Evolutionary conservation across 768 basidiomycete genomes (phyloP), one percentile per base, ranked within the genome.

Genomic region (Suillus tomentosus): DNA sequence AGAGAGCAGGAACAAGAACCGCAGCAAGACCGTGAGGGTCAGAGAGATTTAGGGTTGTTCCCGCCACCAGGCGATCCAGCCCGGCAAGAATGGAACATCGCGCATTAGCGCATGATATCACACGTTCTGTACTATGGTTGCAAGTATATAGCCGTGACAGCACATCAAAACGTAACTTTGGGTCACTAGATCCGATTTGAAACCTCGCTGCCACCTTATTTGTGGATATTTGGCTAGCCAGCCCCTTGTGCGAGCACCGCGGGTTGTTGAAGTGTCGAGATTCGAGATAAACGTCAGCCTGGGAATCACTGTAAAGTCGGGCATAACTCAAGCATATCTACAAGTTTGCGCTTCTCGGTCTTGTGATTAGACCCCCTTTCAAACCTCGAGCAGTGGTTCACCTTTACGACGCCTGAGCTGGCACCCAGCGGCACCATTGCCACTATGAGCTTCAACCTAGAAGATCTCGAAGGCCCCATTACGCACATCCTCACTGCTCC

Each of bases 401-500:
- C 39, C 39, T 10, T 54, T 58, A 40, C 57, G 17, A 42, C 57
- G 39, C 57, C 40, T 58, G 57, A 58, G 53, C 42, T 42, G 57
- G 40, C 57, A 58, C 55, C 7, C 36, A 56, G 55, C 36, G 37
- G 55, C 57, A 19, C 40, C 57, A 42, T 31, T 51, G 50, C 57
- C 43, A 59, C 67, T 62, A 89, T 89, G 87, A 70, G 71, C 65
- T 79, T 85, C 70, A 81, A 88, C 71, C 78, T 87, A 55, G 69
- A 73, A 65, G 76, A 81, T 64, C 81, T 92, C 67, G 84, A 87
- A 74, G 81, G 83, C 14, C 81, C 79, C 64, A 89, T 95, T 72
- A 82, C 81, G 67, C 78, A 81, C 64, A 92, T 95, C 73, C 85
- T 95, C 60, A 81, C 85, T 37, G 88, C 89, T 22, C 93, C 93